A percentile compares a stretch with the other conserved stretches of the same genome.
Evolutionary conservation across 257 asterid genomes (phyloP).

Genomic region (Nicotiana paniculata): DNA sequence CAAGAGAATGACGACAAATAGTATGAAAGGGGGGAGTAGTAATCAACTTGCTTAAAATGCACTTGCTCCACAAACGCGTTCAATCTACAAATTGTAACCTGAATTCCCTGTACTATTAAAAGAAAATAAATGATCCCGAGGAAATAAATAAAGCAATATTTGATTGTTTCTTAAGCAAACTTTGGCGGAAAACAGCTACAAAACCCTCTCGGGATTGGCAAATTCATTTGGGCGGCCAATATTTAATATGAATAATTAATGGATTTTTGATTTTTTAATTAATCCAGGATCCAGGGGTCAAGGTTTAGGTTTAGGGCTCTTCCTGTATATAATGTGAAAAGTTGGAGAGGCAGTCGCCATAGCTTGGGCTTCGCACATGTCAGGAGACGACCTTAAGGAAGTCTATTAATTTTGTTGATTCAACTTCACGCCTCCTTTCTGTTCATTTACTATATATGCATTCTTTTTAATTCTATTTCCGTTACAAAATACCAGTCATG

Average conservation of each 20-base stretch:
- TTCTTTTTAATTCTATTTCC: too few species aligned
- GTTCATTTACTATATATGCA: neutral
- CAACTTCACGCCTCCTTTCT: neutral
- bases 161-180: slow-evolving; percentile 45
- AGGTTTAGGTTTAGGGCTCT: neutral
- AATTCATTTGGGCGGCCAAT: slow-evolving; percentile 11
- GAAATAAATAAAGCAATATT: slow-evolving; percentile 23
- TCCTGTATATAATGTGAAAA: neutral
- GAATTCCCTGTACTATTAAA: neutral
- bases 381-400: neutral
- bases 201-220: slow-evolving; percentile 23
- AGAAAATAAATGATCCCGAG: slow-evolving; percentile 35
- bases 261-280: neutral
- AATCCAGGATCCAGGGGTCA: neutral
- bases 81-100: neutral
- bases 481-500: too few species aligned
- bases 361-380: slow-evolving; percentile 6
- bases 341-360: slow-evolving; percentile 1
- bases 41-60: too few species aligned
- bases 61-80: neutral
- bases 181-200: slow-evolving; percentile 13
- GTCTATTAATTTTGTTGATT: neutral
- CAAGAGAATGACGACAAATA: too few species aligned
- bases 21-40: too few species aligned
- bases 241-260: slow-evolving; percentile 4